Evolutionary conservation across 352 stramenopile species (phyloP).

Genomic region (Pythium chondricola): DNA sequence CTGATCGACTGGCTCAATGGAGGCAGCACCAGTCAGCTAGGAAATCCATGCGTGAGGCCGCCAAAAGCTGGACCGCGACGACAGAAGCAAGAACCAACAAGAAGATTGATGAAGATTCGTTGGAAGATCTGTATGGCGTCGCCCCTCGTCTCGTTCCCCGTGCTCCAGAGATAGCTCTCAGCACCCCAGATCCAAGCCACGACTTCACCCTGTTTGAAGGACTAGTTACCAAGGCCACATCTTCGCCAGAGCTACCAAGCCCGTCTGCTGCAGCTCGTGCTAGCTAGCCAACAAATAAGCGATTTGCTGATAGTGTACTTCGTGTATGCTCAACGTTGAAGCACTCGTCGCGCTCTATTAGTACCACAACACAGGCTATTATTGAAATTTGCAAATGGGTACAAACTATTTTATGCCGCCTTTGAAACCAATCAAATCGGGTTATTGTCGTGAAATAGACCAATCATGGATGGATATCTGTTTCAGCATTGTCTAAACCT

Average conservation of each 20-base stretch:
- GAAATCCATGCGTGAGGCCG: constrained; percentile 12
- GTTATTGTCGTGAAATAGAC: background rate
- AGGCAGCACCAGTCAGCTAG: constrained; percentile 12
- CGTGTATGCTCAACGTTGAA: no score
- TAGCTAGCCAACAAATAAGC: background rate
- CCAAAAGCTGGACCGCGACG: constrained; percentile 8
- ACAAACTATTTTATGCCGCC: background rate
- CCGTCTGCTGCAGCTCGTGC: background rate
- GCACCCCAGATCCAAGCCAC: background rate
- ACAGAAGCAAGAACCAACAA: no score
- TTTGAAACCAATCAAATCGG: background rate
- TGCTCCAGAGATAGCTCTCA: constrained; percentile 16
- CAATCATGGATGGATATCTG: background rate
- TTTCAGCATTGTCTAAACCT: background rate
- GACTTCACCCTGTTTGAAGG: constrained; percentile 33
- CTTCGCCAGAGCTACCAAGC: background rate
- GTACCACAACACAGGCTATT: no score
- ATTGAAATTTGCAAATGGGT: no score
- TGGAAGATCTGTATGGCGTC: background rate
- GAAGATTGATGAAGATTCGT: background rate
- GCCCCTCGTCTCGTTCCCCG: constrained; percentile 13
- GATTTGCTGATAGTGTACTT: no score
- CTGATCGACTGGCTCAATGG: constrained; percentile 1
- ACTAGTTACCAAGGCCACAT: constrained; percentile 23
- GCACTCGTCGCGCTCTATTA: no score